Conservation (phyloP, 2,329 filamentous ascomycete species). For the Trichoderma sp. region DNA sequence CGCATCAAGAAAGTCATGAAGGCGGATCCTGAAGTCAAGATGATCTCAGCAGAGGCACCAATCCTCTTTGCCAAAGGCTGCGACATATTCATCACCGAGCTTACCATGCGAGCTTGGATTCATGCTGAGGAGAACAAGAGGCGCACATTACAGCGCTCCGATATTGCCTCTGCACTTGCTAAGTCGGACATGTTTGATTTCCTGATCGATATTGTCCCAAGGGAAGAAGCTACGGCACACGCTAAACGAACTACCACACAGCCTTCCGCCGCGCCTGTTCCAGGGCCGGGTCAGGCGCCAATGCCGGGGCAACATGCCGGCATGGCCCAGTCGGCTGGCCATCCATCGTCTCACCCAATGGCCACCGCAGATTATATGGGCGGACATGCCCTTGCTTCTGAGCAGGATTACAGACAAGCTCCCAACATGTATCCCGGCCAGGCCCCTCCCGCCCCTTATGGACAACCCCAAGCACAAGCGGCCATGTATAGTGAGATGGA, state of each 20-base stretch:
- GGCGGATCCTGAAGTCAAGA: constrained; percentile 97
- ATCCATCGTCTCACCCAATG: constrained; percentile 55
- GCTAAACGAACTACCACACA: constrained; percentile 69
- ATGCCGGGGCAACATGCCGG: constrained; percentile 51
- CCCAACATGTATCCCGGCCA: constrained; percentile 79
- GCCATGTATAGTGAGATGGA: constrained; percentile 77
- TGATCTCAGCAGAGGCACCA: constrained; percentile 97
- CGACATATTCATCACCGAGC: constrained; percentile 97
- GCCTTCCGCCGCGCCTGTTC: constrained; percentile 41
- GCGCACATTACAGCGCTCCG: constrained; percentile 87
- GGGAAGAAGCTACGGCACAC: constrained; percentile 85
- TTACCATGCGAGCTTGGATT: constrained; percentile 99
- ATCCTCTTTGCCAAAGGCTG: constrained; percentile 98
- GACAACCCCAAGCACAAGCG: constrained; percentile 65
- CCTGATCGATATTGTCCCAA: constrained; percentile 95
- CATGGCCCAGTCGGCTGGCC: constrained; percentile 55
- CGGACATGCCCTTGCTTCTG: constrained; percentile 61
- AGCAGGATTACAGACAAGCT: constrained; percentile 77
- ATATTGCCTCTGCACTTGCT: constrained; percentile 90
- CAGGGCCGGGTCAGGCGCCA: constrained; percentile 50
- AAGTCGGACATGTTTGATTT: constrained; percentile 99
- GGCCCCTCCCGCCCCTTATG: constrained; percentile 68
- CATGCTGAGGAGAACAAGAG: constrained; percentile 99
- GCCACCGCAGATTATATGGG: constrained; percentile 61
- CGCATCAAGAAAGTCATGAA: constrained; percentile 99